phyloP scores from a whole-genome alignment of 108 stramenopile genomes.

The Cyclotella distinguenda region DNA sequence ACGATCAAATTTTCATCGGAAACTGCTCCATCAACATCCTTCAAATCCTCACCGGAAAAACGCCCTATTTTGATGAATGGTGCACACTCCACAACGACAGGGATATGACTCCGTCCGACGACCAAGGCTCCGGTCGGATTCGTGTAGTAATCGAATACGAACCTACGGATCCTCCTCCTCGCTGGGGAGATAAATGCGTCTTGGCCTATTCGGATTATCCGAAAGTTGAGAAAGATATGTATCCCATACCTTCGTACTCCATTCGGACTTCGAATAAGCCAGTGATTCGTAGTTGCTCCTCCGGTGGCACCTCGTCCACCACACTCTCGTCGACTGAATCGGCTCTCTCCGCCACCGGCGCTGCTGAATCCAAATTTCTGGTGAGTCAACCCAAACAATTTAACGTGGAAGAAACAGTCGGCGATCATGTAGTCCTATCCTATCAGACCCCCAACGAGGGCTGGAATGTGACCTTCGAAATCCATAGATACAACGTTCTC shows the following conservation, averaged over 20 bases:
- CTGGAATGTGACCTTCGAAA: constrained; percentile 70
- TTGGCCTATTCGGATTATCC: constrained; percentile 69
- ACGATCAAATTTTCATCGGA: constrained; percentile 65
- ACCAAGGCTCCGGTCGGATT: constrained; percentile 42
- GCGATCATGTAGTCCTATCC: constrained; percentile 60
- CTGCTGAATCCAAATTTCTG: background rate
- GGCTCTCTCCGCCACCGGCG: background rate
- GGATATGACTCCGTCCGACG: constrained; percentile 15
- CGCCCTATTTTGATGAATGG: constrained; percentile 70
- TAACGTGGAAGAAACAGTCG: constrained; percentile 56
- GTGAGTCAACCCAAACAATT: constrained; percentile 39
- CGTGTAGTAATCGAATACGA: constrained; percentile 85
- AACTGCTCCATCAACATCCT: constrained; percentile 67
- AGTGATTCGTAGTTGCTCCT: background rate
- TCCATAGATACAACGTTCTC: constrained; percentile 66
- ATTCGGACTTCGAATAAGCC: constrained; percentile 5
- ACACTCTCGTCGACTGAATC: constrained; percentile 10
- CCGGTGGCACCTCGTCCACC: constrained; percentile 2
- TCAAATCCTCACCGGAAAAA: constrained; percentile 67
- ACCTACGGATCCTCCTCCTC: constrained; percentile 58
- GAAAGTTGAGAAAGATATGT: constrained; percentile 49
- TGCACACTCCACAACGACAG: constrained; percentile 29
- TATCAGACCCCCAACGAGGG: constrained; percentile 63
- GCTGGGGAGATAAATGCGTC: constrained; percentile 65
- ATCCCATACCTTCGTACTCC: constrained; percentile 52